Conservation (phyloP, 352 stramenopile species). For the Pythium phragmiticola region DNA sequence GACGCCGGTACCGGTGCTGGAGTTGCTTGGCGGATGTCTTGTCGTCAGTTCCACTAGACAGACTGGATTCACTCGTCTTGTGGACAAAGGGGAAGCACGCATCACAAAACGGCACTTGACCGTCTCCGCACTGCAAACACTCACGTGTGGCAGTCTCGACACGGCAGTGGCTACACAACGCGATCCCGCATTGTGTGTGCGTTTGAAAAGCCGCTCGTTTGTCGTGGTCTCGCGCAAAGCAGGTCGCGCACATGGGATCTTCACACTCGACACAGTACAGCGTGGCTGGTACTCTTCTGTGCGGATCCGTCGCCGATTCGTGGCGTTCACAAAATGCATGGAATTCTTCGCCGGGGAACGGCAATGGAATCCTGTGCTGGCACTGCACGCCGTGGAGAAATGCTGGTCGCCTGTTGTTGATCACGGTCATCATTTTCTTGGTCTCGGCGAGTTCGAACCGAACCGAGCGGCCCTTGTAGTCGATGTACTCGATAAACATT, state of each 20-base stretch:
- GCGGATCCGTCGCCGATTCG: constrained; percentile 34
- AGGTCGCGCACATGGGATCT: constrained; percentile 59
- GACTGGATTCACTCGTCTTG: background rate
- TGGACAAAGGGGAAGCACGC: constrained; percentile 61
- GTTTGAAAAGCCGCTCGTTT: constrained; percentile 44
- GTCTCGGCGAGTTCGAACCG: constrained; percentile 47
- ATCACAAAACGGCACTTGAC: constrained; percentile 67
- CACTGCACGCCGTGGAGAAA: constrained; percentile 59
- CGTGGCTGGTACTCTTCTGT: constrained; percentile 33
- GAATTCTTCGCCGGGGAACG: constrained; percentile 72
- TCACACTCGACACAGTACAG: constrained; percentile 76
- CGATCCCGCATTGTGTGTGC: constrained; percentile 40
- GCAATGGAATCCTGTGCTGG: constrained; percentile 50
- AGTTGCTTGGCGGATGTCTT: constrained; percentile 1
- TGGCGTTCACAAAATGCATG: constrained; percentile 64
- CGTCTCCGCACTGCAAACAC: constrained; percentile 63
- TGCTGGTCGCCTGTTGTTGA: constrained; percentile 31
- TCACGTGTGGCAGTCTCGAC: constrained; percentile 61
- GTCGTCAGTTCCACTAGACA: background rate
- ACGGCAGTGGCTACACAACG: constrained; percentile 47
- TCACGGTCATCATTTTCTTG: constrained; percentile 26
- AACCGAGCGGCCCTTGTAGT: constrained; percentile 42
- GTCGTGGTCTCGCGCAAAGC: constrained; percentile 62
- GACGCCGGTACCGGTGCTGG: constrained; percentile 38
- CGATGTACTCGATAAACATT: constrained; percentile 66